Base-by-base conservation (phyloP, 495 filamentous ascomycete species). In the Aspergillus avenaceus region DNA sequence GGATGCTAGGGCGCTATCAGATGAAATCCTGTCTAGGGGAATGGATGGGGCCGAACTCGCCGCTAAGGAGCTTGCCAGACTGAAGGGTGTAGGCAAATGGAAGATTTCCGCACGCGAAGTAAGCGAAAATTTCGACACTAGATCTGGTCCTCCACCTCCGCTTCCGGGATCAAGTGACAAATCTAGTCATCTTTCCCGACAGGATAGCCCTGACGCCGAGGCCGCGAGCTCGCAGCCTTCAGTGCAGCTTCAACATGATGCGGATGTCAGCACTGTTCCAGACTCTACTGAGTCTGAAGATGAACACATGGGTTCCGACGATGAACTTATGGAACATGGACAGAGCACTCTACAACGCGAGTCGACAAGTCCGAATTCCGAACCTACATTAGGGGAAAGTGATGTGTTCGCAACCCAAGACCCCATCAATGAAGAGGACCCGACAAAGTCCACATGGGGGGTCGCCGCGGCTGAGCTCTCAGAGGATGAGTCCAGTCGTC, bases 71-170 rank as follows among this genome's bases (percentile, higher is more conserved):
- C 77, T 99, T 25, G 76, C 77, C 14, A 72, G 89, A 29, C 66
- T 99, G 22, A 97, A 93, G 79, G 85, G 87, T 53, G 86, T 95
- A 34, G 88, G 84, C 21, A 75, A 76, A 53, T 95, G 88, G 87
- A 97, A 97, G 70, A 77, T 96, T 40, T 75, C 79, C 19, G 83
- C 90, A 32, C 67, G 77, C 22, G 95, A 97, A 58, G 72, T 80
- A 2, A 84, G 80, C 12, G 80, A 92, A 36, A 84, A 95, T 60
- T 97, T 96, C 50, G 79, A 76, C 24, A 77, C 73, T 4, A 76
- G 77, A 61, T 58, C 58, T 22, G 73, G 81, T 14, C 66, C 81
- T 14, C 79, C 51, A 50, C 75, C 54, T 58, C 66, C 56, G 54
- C 70, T 54, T 48, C 68, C 58, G 37, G 75, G 78, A 53, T 68